Evolutionary conservation across 768 basidiomycete genomes (phyloP), one percentile per base, ranked within the genome.

Genomic region (Crassisporium funariophilum): DNA sequence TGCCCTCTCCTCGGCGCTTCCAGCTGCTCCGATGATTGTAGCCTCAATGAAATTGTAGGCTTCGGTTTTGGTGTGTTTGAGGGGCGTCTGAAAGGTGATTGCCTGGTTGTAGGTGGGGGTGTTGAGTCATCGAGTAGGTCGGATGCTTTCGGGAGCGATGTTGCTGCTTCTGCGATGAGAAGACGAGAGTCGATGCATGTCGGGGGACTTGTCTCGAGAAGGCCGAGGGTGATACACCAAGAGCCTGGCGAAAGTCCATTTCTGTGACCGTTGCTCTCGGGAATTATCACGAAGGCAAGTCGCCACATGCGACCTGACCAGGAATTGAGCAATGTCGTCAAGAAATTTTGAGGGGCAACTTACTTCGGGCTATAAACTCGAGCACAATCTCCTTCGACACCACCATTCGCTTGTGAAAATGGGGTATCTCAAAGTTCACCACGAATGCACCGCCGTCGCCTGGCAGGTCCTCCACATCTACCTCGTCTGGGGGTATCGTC

Each of bases 361-460:
- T 45, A 73, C 75, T 69, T 55, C 74, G 62, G 4, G 85, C 84
- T 41, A 88, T 79, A 52, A 89, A 88, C 46, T 89, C 86, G 11
- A 86, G 57, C 11, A 52, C 56, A 25, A 87, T 75, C 21, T 67
- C 52, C 46, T 76, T 75, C 17, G 78, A 72, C 3, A 86, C 73
- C 39, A 79, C 71, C 84, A 89, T 84, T 21, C 87, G 72, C 50
- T 78, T 81, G 58, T 86, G 84, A 63, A 86, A 88, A 37, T 78
- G 71, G n/a, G 74, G 70, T 6, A 84, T 63, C 25, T 64, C 63
- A 34, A 86, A 72, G 15, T 69, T 60, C 2, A 73, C 80, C 0
- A 69, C 70, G 49, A 88, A 89, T 0, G 77, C 70, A 0, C 78
- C 78, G 23, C 78, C 74, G 37, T 77, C 72, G 0, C 73, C 72